Evolutionary conservation across 768 basidiomycete genomes (phyloP).

Genomic region (Fistulinella prunicolor): DNA sequence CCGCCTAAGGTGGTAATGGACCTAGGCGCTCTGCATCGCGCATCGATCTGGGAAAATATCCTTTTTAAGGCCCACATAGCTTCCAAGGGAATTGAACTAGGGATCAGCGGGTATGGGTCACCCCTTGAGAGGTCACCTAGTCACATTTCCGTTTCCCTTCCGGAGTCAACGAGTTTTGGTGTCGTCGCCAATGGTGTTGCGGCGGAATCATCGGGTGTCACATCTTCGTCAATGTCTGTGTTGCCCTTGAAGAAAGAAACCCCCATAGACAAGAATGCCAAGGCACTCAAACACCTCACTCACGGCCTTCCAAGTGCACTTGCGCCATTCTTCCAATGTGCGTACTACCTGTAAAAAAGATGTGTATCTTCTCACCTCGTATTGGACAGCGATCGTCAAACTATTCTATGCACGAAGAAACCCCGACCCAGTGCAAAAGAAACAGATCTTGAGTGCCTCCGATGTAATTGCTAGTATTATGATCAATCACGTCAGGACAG

Average conservation of each 20-base stretch:
- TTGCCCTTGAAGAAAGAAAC: slow-evolving; percentile 39
- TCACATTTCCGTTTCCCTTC: slow-evolving; percentile 40
- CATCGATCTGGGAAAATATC: slow-evolving; percentile 86
- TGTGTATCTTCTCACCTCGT: slow-evolving; percentile 11
- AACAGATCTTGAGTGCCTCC: slow-evolving; percentile 72
- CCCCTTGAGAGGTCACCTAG: slow-evolving; percentile 50
- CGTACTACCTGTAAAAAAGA: slow-evolving; percentile 12
- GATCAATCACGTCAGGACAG: slow-evolving; percentile 61
- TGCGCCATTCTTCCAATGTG: slow-evolving; percentile 86
- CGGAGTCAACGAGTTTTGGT: slow-evolving; percentile 34
- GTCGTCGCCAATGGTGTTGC: slow-evolving; percentile 31
- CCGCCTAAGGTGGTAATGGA: slow-evolving; percentile 63
- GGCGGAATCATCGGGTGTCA: slow-evolving; percentile 21
- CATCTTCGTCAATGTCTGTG: slow-evolving; percentile 22
- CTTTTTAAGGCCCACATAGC: slow-evolving; percentile 60
- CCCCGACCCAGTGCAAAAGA: slow-evolving; percentile 70
- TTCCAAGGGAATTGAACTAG: slow-evolving; percentile 51
- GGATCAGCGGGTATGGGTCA: slow-evolving; percentile 41
- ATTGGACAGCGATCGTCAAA: slow-evolving; percentile 69
- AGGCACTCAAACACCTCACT: slow-evolving; percentile 75
- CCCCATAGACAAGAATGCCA: slow-evolving; percentile 62
- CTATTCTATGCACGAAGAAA: slow-evolving; percentile 81
- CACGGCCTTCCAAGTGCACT: slow-evolving; percentile 73
- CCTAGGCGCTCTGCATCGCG: slow-evolving; percentile 78
- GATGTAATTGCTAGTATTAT: slow-evolving; percentile 68